Evolutionary conservation across 345 rosid genomes (phyloP).

Genomic region (Toxicodendron radicans): DNA sequence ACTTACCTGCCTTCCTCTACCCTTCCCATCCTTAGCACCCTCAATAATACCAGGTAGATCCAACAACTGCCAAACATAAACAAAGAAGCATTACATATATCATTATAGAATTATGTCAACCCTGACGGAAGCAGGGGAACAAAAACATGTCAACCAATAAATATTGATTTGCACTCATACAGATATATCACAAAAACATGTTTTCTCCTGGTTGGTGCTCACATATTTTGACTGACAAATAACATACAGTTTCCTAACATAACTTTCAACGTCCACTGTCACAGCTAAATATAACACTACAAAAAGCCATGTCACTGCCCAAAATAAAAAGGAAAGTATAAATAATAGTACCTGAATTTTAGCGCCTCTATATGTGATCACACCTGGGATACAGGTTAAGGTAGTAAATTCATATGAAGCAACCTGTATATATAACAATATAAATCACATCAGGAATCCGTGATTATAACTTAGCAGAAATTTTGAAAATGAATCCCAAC

Average conservation of each 20-base stretch:
- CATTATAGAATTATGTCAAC: background rate
- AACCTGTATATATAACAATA: slow-evolving; percentile 50
- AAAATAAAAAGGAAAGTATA: background rate
- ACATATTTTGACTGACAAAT: background rate
- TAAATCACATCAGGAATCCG: background rate
- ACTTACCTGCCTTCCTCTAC: slow-evolving; percentile 94
- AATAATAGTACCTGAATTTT: slow-evolving; percentile 74
- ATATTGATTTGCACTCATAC: background rate
- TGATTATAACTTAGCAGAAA: background rate
- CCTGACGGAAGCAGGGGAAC: background rate
- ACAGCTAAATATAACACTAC: background rate
- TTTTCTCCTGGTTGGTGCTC: background rate
- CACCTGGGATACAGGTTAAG: slow-evolving; percentile 96
- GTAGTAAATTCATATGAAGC: slow-evolving; percentile 99
- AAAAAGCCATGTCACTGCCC: background rate
- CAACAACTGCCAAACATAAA: slow-evolving; percentile 56
- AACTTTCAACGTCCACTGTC: background rate
- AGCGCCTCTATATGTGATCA: slow-evolving; percentile 90
- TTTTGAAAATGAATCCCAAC: background rate
- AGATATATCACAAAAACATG: background rate
- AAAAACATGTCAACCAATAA: background rate
- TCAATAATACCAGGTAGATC: slow-evolving; percentile 99
- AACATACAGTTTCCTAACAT: background rate
- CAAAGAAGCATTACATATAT: background rate
- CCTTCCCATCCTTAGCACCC: slow-evolving; percentile 99